Evolutionary conservation across 1,284 basidiomycete genomes (phyloP).

Genomic region (Heterobasidion occidentale): DNA sequence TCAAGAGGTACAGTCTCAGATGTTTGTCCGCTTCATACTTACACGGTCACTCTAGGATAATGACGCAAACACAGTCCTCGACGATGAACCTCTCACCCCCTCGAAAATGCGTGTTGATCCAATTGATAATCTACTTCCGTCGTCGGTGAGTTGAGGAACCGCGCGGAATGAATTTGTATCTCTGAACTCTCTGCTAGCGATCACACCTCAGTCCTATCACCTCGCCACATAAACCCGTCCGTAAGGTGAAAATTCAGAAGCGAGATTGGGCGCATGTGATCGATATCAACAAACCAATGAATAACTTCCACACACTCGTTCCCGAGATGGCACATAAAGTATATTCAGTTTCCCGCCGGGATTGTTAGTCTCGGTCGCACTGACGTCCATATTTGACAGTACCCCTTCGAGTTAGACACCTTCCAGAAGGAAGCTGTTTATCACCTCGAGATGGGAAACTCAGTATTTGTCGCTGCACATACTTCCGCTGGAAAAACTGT

Average conservation of each 20-base stretch:
- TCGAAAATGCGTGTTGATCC: slow-evolving; percentile 30
- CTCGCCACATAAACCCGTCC: slow-evolving; percentile 27
- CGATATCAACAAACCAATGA: slow-evolving; percentile 84
- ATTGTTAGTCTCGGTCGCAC: background rate
- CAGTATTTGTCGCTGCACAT: slow-evolving; percentile 98
- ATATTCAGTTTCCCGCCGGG: slow-evolving; percentile 3
- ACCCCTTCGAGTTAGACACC: slow-evolving; percentile 81
- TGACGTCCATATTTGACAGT: slow-evolving; percentile 36
- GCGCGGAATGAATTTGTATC: slow-evolving; percentile 2
- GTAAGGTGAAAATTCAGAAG: slow-evolving; percentile 51
- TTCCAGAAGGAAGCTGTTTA: slow-evolving; percentile 99
- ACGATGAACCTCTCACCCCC: slow-evolving; percentile 5
- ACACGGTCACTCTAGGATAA: slow-evolving; percentile 2
- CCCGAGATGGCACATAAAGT: slow-evolving; percentile 89
- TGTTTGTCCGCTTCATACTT: background rate
- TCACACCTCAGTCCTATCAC: slow-evolving; percentile 49
- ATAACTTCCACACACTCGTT: slow-evolving; percentile 84
- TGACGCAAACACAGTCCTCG: slow-evolving; percentile 8
- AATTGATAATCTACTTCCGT: slow-evolving; percentile 78
- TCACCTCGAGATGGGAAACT: slow-evolving; percentile 95
- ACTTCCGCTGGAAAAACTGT: slow-evolving; percentile 99
- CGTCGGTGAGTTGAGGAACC: slow-evolving; percentile 46
- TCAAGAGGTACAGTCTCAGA: background rate
- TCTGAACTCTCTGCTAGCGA: slow-evolving; percentile 16
- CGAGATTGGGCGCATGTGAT: slow-evolving; percentile 98